Conservation (phyloP, 345 rosid species). For the Hibiscus tridactylites region DNA sequence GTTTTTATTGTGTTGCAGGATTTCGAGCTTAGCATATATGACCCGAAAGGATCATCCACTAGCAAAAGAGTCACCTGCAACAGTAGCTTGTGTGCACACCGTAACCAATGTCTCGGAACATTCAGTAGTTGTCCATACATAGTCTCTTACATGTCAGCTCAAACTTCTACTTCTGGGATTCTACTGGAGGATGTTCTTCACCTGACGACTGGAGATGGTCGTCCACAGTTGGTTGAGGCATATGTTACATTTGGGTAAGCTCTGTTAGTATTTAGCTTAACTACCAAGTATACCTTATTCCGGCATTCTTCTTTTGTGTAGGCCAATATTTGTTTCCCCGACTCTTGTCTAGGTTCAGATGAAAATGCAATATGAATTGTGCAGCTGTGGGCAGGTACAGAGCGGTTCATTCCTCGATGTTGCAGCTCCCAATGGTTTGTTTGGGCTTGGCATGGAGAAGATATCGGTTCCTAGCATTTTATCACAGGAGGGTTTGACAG, state of each 20-base stretch:
- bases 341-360: constrained; percentile 14
- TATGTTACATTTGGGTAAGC: constrained; percentile 70
- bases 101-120: constrained; percentile 53
- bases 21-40: constrained; percentile 59
- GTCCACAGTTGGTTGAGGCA: constrained; percentile 42
- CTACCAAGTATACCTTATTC: not conserved
- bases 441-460: constrained; percentile 86
- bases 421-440: constrained; percentile 84
- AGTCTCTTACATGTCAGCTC: constrained; percentile 72
- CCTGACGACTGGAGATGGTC: constrained; percentile 42
- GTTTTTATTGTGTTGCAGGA: constrained; percentile 33
- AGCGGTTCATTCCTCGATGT: constrained; percentile 82
- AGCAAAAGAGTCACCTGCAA: constrained; percentile 72
- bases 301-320: not conserved
- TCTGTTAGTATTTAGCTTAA: constrained; percentile 1
- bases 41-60: constrained; percentile 60
- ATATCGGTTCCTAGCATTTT: constrained; percentile 81
- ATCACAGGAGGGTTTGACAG: constrained; percentile 54
- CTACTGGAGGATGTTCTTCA: constrained; percentile 78
- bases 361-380: constrained; percentile 30
- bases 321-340: constrained; percentile 1
- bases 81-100: constrained; percentile 52
- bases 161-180: constrained; percentile 77
- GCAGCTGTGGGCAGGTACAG: constrained; percentile 95
- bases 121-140: constrained; percentile 70